Evolutionary conservation across 495 filamentous ascomycete species (phyloP).

Genomic region (Emericellopsis terricola): DNA sequence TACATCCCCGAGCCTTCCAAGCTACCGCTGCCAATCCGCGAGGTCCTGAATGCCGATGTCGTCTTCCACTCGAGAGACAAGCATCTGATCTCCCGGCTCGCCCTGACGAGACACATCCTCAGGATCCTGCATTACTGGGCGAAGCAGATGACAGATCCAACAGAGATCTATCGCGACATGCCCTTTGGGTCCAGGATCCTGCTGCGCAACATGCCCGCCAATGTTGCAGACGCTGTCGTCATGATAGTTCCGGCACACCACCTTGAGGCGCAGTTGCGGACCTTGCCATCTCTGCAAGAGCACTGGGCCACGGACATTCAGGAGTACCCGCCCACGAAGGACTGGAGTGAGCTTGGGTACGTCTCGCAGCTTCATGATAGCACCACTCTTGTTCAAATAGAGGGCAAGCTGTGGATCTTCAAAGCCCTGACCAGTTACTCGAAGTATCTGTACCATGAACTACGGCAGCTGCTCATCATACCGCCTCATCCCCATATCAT

Average conservation of each 20-base stretch:
- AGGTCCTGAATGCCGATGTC: conserved; percentile 21
- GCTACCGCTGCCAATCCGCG: conserved; percentile 13
- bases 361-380: conserved; percentile 26
- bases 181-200: conserved; percentile 31
- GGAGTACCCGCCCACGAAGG: conserved; percentile 14
- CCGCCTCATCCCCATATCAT: conserved; percentile 24
- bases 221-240: conserved; percentile 18
- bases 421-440: conserved; percentile 29
- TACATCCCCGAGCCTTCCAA: conserved; percentile 24
- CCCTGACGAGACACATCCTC: conserved; percentile 21
- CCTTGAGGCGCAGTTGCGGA: conserved; percentile 21
- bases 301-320: conserved; percentile 12
- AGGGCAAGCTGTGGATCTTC: conserved; percentile 21
- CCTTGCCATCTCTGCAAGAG: conserved; percentile 8
- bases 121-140: conserved; percentile 26
- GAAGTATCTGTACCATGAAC: conserved; percentile 28
- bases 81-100: conserved; percentile 18
- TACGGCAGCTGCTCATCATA: conserved; percentile 24
- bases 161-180: conserved; percentile 11
- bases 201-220: conserved; percentile 19
- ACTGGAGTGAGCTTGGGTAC: conserved; percentile 20
- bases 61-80: conserved; percentile 30
- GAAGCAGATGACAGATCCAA: conserved; percentile 8
- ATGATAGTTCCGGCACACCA: conserved; percentile 20
- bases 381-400: conserved; percentile 22